Conservation (phyloP, 1,284 basidiomycete genomes). For the Cutaneotrichosporon mucoides region DNA sequence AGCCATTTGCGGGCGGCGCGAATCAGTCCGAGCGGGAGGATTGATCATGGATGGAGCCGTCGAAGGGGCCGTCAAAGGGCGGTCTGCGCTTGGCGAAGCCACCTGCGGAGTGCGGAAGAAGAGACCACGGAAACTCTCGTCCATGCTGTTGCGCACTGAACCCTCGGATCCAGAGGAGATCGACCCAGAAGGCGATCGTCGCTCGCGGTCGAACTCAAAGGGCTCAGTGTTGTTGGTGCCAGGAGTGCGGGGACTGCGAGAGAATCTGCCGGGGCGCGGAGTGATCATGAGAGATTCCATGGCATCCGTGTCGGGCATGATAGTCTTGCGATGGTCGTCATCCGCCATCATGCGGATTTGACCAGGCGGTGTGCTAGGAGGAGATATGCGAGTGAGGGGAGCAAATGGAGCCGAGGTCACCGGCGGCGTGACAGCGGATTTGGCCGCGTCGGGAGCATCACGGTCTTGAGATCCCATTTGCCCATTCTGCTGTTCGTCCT, state of each 20-base stretch:
- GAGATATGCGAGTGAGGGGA: neutral
- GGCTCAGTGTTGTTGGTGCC: neutral
- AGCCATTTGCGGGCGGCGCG: too few species aligned
- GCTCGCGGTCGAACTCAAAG: slow-evolving; percentile 11
- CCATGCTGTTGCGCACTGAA: slow-evolving; percentile 14
- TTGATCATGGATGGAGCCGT: neutral
- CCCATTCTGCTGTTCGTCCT: neutral
- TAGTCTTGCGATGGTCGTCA: neutral
- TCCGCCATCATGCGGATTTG: neutral
- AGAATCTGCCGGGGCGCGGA: neutral
- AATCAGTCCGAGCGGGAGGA: too few species aligned
- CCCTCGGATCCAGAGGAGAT: slow-evolving; percentile 13
- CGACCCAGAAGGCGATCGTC: slow-evolving; percentile 1
- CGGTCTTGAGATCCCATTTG: too few species aligned
- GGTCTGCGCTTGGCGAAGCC: neutral
- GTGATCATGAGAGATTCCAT: slow-evolving; percentile 5
- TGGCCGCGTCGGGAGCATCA: neutral
- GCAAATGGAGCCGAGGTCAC: neutral
- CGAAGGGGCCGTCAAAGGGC: neutral
- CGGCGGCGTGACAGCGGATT: neutral
- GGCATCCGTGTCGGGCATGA: neutral
- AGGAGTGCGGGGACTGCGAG: neutral
- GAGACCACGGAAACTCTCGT: slow-evolving; percentile 28
- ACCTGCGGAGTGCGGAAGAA: slow-evolving; percentile 41
- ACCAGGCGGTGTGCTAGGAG: neutral